Evolutionary conservation across 2,329 filamentous ascomycete species (phyloP).

Genomic region (Diaporthe ampelina): DNA sequence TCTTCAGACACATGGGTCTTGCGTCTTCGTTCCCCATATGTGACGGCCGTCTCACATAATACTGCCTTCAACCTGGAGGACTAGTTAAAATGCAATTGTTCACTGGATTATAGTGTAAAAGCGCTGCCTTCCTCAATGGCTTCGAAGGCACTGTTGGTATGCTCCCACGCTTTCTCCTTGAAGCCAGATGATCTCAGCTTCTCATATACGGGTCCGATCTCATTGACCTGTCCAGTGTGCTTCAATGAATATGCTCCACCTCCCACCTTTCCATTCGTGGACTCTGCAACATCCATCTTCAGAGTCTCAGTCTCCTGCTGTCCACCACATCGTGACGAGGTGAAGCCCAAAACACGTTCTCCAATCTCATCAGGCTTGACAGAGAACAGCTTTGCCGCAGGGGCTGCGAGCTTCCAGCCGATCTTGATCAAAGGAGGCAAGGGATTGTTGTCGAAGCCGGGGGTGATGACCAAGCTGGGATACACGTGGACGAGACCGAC

Average conservation of each 20-base stretch:
- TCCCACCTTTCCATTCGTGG: not conserved
- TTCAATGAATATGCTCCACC: not conserved
- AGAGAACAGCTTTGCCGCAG: not conserved
- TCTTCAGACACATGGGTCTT: too few relatives aligned
- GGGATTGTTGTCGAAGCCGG: constrained; percentile 5
- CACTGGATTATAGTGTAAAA: too few relatives aligned
- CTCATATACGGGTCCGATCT: not conserved
- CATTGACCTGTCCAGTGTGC: not conserved
- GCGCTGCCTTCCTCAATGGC: too few relatives aligned
- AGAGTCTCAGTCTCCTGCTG: not conserved
- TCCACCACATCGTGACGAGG: not conserved
- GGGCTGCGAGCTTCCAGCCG: not conserved
- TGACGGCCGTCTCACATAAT: too few relatives aligned
- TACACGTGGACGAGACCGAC: not conserved
- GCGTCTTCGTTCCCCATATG: too few relatives aligned
- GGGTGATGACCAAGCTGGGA: not conserved
- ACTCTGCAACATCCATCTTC: not conserved
- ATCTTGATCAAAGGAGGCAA: not conserved
- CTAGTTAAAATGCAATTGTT: too few relatives aligned
- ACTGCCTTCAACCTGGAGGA: too few relatives aligned
- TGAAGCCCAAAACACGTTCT: not conserved
- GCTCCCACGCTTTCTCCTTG: not conserved
- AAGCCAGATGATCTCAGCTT: not conserved
- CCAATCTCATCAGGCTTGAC: constrained; percentile 11
- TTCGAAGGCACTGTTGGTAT: not conserved